A percentile compares a stretch with the other conserved stretches of the same genome.
These are phyloP conservation scores for Arabis hirsuta DNA, from an alignment of 345 rosid genomes.

Conservation along the genomic window DNA sequence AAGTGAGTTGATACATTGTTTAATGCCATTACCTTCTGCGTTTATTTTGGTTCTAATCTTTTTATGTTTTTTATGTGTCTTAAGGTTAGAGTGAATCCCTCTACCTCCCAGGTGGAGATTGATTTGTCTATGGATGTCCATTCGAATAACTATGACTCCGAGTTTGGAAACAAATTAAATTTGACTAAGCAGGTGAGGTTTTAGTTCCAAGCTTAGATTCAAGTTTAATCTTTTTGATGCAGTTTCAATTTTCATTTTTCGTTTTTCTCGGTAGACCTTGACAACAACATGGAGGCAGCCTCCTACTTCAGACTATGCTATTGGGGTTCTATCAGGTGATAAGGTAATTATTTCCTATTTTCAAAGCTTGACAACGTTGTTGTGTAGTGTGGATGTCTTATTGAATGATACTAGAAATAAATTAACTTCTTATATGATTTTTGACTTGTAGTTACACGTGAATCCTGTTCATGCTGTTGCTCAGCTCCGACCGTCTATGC, in stretches of 20 bases:
- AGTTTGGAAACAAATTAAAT: constrained; percentile 41
- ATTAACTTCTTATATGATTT: too few relatives aligned
- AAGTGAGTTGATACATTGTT: constrained; percentile 49
- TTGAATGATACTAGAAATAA: background rate
- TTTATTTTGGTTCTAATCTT: background rate
- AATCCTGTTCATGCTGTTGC: constrained; percentile 85
- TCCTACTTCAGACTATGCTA: constrained; percentile 57
- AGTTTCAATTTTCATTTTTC: constrained; percentile 12
- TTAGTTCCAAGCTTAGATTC: constrained; percentile 23
- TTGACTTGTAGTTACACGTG: constrained; percentile 74
- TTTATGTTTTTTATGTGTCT: constrained; percentile 18
- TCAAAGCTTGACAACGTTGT: constrained; percentile 15
- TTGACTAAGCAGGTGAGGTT: constrained; percentile 68
- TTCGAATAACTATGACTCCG: constrained; percentile 58
- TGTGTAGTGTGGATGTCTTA: constrained; percentile 28
- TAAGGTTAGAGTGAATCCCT: constrained; percentile 83
- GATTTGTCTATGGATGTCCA: constrained; percentile 68
- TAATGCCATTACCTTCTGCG: background rate
- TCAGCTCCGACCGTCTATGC: constrained; percentile 81
- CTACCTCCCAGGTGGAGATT: constrained; percentile 60
- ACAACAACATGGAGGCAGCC: constrained; percentile 58
- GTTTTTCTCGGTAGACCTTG: constrained; percentile 58
- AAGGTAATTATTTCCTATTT: constrained; percentile 55
- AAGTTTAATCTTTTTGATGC: constrained; percentile 23
- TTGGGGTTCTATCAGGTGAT: constrained; percentile 76